These are phyloP conservation scores for Clathrus columnatus DNA, from an alignment of 768 basidiomycete species.

Conservation along the genomic window DNA sequence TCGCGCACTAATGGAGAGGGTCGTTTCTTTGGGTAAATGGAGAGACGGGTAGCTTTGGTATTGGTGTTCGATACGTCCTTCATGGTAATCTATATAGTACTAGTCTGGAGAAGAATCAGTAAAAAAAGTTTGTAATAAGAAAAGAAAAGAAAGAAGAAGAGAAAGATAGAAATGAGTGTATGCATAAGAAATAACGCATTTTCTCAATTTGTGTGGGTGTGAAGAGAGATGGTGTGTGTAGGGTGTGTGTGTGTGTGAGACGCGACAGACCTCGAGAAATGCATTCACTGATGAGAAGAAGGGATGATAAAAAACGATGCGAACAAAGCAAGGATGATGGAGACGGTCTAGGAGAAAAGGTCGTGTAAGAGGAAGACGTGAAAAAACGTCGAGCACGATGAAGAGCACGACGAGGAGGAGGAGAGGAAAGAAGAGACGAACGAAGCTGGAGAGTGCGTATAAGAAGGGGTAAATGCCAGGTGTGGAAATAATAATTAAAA, in stretches of 20 bases:
- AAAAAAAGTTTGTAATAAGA: neutral
- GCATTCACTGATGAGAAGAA: neutral
- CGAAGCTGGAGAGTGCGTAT: slow-evolving; percentile 1
- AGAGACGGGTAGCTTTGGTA: slow-evolving; percentile 50
- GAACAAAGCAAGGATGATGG: slow-evolving; percentile 20
- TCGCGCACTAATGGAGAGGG: slow-evolving; percentile 46
- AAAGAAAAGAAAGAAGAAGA: slow-evolving; percentile 9
- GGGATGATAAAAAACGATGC: no score
- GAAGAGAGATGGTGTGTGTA: no score
- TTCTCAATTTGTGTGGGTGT: no score
- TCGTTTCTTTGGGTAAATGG: slow-evolving; percentile 76
- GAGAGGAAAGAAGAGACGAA: slow-evolving; percentile 12
- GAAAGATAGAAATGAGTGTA: neutral
- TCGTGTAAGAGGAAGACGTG: slow-evolving; percentile 15
- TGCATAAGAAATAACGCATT: neutral
- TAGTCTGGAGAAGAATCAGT: neutral
- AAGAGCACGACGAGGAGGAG: slow-evolving; percentile 1
- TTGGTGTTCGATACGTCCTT: slow-evolving; percentile 62
- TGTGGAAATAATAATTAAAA: slow-evolving; percentile 5
- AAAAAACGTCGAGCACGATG: neutral
- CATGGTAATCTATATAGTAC: slow-evolving; percentile 46
- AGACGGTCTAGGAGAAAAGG: slow-evolving; percentile 27
- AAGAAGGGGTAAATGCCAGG: slow-evolving; percentile 1
- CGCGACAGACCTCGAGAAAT: neutral
- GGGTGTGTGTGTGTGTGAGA: no score